Percentiles rank a stretch among this genome's conserved stretches.
Conservation (phyloP, 2,329 filamentous ascomycete genomes). For the Calonectria hongkongensis region DNA sequence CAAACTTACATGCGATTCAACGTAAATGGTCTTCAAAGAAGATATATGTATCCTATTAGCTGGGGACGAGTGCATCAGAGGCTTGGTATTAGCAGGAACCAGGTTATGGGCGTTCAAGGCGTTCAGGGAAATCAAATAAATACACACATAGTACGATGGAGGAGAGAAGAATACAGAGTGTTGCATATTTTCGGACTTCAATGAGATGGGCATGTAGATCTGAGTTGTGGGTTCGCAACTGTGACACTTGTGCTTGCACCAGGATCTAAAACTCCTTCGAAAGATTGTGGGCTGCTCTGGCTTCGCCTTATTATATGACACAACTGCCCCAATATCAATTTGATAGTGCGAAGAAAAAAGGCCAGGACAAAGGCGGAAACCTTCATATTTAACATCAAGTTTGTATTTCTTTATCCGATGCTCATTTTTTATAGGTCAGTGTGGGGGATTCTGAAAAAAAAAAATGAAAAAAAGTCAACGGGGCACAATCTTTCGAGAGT, state of each 20-base stretch:
- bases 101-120: constrained; percentile 51
- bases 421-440: no score
- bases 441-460: no score
- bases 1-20: neutral
- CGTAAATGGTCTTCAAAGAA: constrained; percentile 25
- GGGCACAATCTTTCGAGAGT: no score
- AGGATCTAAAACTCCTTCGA: neutral
- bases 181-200: constrained; percentile 4
- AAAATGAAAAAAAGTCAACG: no score
- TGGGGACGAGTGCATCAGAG: constrained; percentile 46
- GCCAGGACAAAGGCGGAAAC: no score
- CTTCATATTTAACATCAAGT: no score
- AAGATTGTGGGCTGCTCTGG: no score
- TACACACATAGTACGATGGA: constrained; percentile 29
- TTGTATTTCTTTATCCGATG: no score
- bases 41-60: constrained; percentile 47
- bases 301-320: no score
- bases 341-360: no score
- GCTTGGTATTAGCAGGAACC: constrained; percentile 42
- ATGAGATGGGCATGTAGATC: neutral
- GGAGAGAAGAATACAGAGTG: constrained; percentile 15
- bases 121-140: constrained; percentile 41
- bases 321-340: no score
- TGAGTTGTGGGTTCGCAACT: no score
- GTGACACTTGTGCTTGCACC: neutral